Evolutionary conservation across 345 rosid genomes (phyloP).

Genomic region (Populus davidiana): DNA sequence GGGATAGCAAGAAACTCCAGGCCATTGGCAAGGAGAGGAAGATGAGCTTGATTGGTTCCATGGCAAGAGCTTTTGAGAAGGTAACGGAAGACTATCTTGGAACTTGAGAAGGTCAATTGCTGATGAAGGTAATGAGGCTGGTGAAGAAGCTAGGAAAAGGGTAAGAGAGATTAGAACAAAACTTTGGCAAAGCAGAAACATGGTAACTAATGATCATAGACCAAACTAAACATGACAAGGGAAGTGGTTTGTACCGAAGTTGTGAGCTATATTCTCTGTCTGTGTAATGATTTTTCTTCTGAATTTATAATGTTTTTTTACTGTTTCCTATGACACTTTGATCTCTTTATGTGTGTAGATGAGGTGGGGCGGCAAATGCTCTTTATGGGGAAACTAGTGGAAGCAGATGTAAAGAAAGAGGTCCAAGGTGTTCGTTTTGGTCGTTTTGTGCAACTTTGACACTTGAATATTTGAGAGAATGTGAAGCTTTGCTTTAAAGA

Average conservation of each 20-base stretch:
- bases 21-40: slow-evolving; percentile 11
- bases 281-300: too few relatives aligned
- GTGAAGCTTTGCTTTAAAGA: neutral
- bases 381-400: too few relatives aligned
- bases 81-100: slow-evolving; percentile 29
- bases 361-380: too few relatives aligned
- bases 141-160: slow-evolving; percentile 15
- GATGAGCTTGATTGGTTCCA: slow-evolving; percentile 32
- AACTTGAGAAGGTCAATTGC: slow-evolving; percentile 34
- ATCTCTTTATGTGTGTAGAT: too few relatives aligned
- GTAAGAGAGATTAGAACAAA: slow-evolving; percentile 13
- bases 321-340: too few relatives aligned
- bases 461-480: neutral
- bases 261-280: too few relatives aligned
- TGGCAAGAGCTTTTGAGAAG: slow-evolving; percentile 27
- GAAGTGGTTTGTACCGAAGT: too few relatives aligned
- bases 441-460: neutral
- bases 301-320: too few relatives aligned
- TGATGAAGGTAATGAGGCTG: slow-evolving; percentile 18
- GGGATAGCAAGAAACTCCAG: slow-evolving; percentile 24
- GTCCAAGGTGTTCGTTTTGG: neutral
- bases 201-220: neutral
- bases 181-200: slow-evolving; percentile 12
- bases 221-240: neutral
- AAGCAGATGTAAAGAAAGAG: too few relatives aligned